Base-by-base conservation (phyloP, 176 grass and related monocot genomes). In the Lolium perenne region DNA sequence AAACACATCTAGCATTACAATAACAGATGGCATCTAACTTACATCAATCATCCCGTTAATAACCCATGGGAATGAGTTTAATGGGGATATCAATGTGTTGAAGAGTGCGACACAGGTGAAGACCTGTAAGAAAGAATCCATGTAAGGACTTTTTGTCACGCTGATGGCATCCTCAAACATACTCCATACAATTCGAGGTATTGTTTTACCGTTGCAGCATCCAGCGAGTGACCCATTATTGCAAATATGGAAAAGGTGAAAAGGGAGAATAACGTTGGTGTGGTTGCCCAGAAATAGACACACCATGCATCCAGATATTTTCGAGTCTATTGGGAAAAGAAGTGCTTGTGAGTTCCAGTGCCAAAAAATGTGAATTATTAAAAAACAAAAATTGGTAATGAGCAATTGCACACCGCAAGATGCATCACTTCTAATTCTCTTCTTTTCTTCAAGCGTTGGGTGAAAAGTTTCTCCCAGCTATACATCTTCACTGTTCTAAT, bases 261-360 rank as follows among this genome's bases (percentile, higher is more conserved):
- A 64, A 98, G 88, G 77, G 96, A 98, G 90, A 98, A 98, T 49
- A 98, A 78, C 74, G 96, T 98, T 22, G 96, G 96, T 5, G 96
- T 98, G 23, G 91, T 98, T 84, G 96, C 96, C 96, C 96, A 98
- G 88, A 98, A 98, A 62, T 95, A 98, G 4, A 98, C 96, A 87
- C 96, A 98, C 96, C 93, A 98, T 40, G 96, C 96, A 81, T 98
- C 96, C 81, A 98, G 88, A 91, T 98, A 98, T 88, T 98, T 98
- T 70, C 91, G 88, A 88, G 96, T 98, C 96, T 98, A 46, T 29
- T 18, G 68, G 62, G 78, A 76, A 88, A 85, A 82, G 4, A 80
- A 41, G 40, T 35, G 41, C 10, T 20, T 79, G 83, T 85, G 62
- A 86, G 73, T 80, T 83, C 20, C 8, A 17, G 35, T 35, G 6